Base-by-base conservation (phyloP, 75 land plant genomes). In the Pseudotsuga menziesii region DNA sequence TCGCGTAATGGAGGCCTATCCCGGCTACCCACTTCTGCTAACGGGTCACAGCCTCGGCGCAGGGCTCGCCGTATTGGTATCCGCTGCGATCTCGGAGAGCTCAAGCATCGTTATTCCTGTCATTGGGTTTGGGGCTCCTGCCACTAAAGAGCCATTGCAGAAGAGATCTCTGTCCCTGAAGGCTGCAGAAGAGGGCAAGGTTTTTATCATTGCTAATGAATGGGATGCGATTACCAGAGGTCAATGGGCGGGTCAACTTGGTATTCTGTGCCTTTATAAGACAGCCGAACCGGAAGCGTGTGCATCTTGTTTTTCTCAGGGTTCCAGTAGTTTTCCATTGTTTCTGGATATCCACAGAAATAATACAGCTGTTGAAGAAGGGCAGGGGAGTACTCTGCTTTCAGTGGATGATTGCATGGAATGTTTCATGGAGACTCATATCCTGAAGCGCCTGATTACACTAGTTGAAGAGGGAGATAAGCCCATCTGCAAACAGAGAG, bases 1-100 rank as follows among this genome's bases (percentile, higher is more conserved):
- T 69, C 56, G 66, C 61, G 83, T 79, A 27, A 61, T 57, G 63
- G 62, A 75, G 26, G 74, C 55, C 19, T 72, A 72, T 54, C 74
- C 56, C 5, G 74, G 61, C 61, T 59, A n/a, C 22, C 22, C 61
- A 19, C 20, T 59, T 19, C 61, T 59, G 61, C 61, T 19, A n/a
- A 19, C 83, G 23, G 80, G 83, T 20, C 83, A 82, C 57, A 82
- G 83, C 63, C 44, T 81, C 29, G 83, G 83, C 19, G 83, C 83
- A 36, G 83, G 83, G 13, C 62, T 81, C n/a, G 83, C 83, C n/a
- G 36, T 82, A 29, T 55, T 82, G 22, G 83, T 82, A 26, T 78
- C 83, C 61, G 76, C 80, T 61, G 77, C 83, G 16, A 11, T 82
- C n/a, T 82, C 76, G n/a, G 62, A 73, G 15, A 15, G 2, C 36